A percentile compares a stretch with the other conserved stretches of the same genome.
Conservation (phyloP, 495 filamentous ascomycete species). For the Penicillium bovifimosum region DNA sequence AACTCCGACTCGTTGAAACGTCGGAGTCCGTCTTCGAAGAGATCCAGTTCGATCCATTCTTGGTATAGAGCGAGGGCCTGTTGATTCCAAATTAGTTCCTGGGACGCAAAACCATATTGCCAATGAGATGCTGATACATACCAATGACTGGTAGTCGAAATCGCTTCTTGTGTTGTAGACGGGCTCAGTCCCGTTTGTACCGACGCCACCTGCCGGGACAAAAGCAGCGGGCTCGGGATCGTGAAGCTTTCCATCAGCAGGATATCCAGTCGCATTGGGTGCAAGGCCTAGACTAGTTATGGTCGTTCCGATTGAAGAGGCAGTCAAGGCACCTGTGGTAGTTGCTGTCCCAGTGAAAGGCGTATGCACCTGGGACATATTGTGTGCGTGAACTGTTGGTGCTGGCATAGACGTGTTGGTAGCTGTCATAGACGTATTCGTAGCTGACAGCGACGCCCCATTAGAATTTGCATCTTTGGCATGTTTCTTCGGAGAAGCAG, state of each 20-base stretch:
- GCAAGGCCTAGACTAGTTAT: conserved; percentile 42
- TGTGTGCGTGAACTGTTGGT: conserved; percentile 21
- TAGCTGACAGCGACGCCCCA: not conserved
- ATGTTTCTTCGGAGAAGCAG: conserved; percentile 9
- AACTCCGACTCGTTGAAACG: conserved; percentile 70
- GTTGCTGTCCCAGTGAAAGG: conserved; percentile 54
- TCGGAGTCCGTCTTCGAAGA: conserved; percentile 75
- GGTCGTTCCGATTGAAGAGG: conserved; percentile 41
- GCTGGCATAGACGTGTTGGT: conserved; percentile 1
- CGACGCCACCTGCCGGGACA: conserved; percentile 67
- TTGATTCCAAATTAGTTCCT: conserved; percentile 21
- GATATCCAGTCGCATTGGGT: conserved; percentile 56
- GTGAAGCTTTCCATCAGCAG: conserved; percentile 62
- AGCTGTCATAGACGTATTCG: not conserved
- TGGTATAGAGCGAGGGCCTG: conserved; percentile 64
- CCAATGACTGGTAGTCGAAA: conserved; percentile 69
- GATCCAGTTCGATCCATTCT: conserved; percentile 84
- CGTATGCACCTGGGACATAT: conserved; percentile 37
- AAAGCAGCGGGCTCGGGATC: conserved; percentile 64
- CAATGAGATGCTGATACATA: conserved; percentile 10
- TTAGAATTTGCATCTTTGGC: not conserved
- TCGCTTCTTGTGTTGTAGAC: conserved; percentile 67
- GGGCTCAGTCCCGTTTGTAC: conserved; percentile 70
- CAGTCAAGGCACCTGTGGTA: conserved; percentile 54
- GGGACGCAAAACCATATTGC: not conserved